A percentile compares a stretch with the other conserved stretches of the same genome.
phyloP scores from a whole-genome alignment of 2,329 filamentous ascomycete species.

The Trichoderma afroharzianum region DNA sequence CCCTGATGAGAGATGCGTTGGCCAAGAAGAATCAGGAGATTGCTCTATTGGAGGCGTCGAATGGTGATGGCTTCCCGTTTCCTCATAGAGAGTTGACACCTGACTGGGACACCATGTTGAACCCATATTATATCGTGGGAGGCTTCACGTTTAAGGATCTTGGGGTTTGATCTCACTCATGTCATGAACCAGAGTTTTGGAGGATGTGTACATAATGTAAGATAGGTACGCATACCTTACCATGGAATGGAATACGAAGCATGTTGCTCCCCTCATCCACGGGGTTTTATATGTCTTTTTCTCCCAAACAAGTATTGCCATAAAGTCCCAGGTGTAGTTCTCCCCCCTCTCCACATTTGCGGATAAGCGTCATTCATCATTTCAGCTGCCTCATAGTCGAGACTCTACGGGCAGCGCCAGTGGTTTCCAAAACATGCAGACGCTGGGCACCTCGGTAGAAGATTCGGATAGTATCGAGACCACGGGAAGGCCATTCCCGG shows the following conservation, averaged over 20 bases:
- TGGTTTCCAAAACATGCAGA: background rate
- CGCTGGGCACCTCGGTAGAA: background rate
- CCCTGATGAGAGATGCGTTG: background rate
- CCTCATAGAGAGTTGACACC: background rate
- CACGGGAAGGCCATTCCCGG: background rate
- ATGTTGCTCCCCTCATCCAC: too few relatives aligned
- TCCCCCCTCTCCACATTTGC: background rate
- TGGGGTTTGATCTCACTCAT: background rate
- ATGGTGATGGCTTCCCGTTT: background rate
- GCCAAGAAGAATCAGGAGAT: slow-evolving; percentile 9
- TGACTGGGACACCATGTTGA: slow-evolving; percentile 6
- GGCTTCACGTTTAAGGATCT: background rate
- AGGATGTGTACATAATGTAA: too few relatives aligned
- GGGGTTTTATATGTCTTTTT: too few relatives aligned
- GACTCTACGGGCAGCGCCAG: background rate
- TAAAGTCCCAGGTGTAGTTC: background rate
- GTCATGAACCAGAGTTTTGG: background rate
- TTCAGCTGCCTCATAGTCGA: background rate
- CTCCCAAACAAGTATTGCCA: background rate
- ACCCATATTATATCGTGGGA: background rate
- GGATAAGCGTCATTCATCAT: background rate
- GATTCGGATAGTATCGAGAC: background rate
- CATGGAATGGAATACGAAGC: too few relatives aligned
- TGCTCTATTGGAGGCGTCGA: background rate
- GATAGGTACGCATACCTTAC: too few relatives aligned